Conservation (phyloP, 2,329 filamentous ascomycete genomes). For the Didymella arachidicola region DNA sequence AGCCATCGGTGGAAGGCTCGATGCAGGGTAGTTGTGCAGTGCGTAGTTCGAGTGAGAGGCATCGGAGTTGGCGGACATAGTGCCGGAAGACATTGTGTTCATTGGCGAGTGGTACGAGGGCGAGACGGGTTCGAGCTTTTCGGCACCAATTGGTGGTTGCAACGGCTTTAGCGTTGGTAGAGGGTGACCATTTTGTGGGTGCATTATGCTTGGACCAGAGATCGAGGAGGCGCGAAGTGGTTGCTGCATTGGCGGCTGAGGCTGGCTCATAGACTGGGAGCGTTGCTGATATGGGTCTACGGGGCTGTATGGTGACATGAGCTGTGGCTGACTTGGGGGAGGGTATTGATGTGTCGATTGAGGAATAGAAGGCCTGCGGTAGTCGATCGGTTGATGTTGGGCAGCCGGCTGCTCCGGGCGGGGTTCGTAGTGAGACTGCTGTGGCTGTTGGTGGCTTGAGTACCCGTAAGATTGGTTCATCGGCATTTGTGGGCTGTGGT, state of each 20-base stretch:
- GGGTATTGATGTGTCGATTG: slow-evolving; percentile 48
- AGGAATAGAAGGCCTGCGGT: slow-evolving; percentile 52
- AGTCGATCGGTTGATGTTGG: slow-evolving; percentile 50
- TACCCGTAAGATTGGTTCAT: slow-evolving; percentile 54
- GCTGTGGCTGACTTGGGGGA: slow-evolving; percentile 38
- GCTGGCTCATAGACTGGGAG: slow-evolving; percentile 48
- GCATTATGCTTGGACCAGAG: slow-evolving; percentile 37
- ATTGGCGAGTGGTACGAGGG: slow-evolving; percentile 53
- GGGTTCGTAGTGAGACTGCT: slow-evolving; percentile 50
- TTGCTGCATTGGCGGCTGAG: slow-evolving; percentile 44
- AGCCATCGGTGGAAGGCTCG: slow-evolving; percentile 38
- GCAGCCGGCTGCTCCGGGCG: slow-evolving; percentile 52
- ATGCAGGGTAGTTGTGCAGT: slow-evolving; percentile 36
- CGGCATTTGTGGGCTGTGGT: slow-evolving; percentile 41
- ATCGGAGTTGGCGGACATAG: slow-evolving; percentile 48
- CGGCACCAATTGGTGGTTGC: slow-evolving; percentile 39
- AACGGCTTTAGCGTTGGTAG: slow-evolving; percentile 56
- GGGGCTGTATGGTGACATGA: slow-evolving; percentile 45
- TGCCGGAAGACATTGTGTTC: slow-evolving; percentile 38
- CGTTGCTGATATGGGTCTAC: slow-evolving; percentile 51
- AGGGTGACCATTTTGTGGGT: slow-evolving; percentile 45
- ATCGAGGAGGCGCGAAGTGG: slow-evolving; percentile 44
- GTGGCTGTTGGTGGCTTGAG: slow-evolving; percentile 40
- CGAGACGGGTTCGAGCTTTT: slow-evolving; percentile 55
- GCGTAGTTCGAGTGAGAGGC: slow-evolving; percentile 36